These are phyloP conservation scores for Euphorbia schlechtendalii DNA, from an alignment of 441 rosid genomes.

Conservation along the genomic window DNA sequence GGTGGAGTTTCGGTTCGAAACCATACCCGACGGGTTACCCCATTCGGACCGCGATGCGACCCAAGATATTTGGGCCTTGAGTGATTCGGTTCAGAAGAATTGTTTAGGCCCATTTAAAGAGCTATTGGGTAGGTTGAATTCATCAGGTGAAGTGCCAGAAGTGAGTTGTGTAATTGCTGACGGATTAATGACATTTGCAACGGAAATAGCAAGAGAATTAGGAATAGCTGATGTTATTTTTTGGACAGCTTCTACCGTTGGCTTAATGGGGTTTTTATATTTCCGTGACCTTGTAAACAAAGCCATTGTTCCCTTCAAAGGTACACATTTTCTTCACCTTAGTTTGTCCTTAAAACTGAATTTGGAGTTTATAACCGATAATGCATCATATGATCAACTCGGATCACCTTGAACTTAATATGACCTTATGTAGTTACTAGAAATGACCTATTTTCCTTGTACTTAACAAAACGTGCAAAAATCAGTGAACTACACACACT, in stretches of 20 bases:
- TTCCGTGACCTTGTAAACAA: not conserved
- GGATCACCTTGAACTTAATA: too few species aligned
- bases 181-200: not conserved
- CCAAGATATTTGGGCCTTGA: slow-evolving; percentile 9
- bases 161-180: not conserved
- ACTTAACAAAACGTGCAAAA: too few species aligned
- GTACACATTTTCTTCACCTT: not conserved
- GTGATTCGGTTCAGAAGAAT: slow-evolving; percentile 7
- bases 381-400: too few species aligned
- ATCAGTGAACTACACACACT: too few species aligned
- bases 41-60: not conserved
- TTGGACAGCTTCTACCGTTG: not conserved
- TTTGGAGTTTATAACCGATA: too few species aligned
- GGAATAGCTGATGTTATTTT: not conserved
- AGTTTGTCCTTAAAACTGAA: too few species aligned
- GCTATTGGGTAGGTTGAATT: not conserved
- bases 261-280: not conserved
- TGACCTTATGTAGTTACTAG: too few species aligned
- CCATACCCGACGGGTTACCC: slow-evolving; percentile 5
- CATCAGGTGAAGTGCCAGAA: not conserved
- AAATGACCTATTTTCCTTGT: too few species aligned
- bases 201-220: not conserved
- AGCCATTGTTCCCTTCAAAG: not conserved
- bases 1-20: not conserved
- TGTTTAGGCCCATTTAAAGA: not conserved